A percentile compares a stretch with the other conserved stretches of the same genome.
Evolutionary conservation across 2,329 filamentous ascomycete genomes (phyloP).

Genomic region (Talaromyces sp.): DNA sequence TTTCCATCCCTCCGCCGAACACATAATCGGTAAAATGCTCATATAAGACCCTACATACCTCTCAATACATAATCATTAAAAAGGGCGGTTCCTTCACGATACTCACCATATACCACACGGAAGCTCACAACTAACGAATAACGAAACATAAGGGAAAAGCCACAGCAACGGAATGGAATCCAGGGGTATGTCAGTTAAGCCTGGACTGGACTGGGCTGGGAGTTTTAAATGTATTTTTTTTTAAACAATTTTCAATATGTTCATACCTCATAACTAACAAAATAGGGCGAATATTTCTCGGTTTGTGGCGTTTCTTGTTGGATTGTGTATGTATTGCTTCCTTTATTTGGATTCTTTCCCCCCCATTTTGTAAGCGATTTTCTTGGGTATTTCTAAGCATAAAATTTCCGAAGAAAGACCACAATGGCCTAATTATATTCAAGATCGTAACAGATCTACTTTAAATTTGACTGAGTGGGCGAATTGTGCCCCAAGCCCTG

Average conservation of each 20-base stretch:
- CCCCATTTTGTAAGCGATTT: no score
- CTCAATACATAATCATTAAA: not conserved
- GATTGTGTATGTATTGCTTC: not conserved
- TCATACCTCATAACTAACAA: not conserved
- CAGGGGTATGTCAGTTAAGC: not conserved
- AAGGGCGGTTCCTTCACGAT: not conserved
- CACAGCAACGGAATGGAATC: not conserved
- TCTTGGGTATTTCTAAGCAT: not conserved
- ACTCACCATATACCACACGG: not conserved
- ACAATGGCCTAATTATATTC: no score
- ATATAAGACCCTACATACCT: not conserved
- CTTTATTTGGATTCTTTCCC: not conserved
- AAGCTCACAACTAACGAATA: conserved; percentile 5
- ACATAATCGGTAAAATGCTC: not conserved
- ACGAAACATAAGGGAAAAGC: conserved; percentile 1
- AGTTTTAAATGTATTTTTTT: not conserved
- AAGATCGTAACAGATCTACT: not conserved
- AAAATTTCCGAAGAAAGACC: not conserved
- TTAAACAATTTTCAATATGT: not conserved
- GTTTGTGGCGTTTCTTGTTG: not conserved
- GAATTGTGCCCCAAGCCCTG: not conserved
- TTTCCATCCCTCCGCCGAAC: conserved; percentile 14
- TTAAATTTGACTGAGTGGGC: not conserved
- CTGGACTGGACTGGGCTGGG: not conserved
- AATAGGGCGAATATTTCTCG: not conserved